Evolutionary conservation across 2,329 filamentous ascomycete species (phyloP).

Genomic region (Paramyrothecium roridum): DNA sequence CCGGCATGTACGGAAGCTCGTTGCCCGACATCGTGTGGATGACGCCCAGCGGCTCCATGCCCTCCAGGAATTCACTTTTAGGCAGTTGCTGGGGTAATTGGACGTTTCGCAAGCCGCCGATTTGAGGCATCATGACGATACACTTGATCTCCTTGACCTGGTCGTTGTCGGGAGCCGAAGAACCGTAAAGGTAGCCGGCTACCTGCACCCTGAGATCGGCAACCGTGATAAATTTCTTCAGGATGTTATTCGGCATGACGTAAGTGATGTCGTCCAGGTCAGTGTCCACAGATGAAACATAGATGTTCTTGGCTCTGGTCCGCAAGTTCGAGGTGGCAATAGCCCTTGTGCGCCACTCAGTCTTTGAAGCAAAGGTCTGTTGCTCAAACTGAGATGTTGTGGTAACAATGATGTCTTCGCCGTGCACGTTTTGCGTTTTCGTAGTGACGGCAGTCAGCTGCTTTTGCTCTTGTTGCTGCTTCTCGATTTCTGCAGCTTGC

Average conservation of each 20-base stretch:
- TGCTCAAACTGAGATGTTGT: constrained; percentile 98
- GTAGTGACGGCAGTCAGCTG: constrained; percentile 97
- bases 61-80: constrained; percentile 84
- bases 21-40: constrained; percentile 96
- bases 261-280: constrained; percentile 91
- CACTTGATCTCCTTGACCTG: constrained; percentile 96
- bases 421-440: constrained; percentile 95
- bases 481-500: constrained; percentile 97
- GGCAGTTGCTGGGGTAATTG: constrained; percentile 88
- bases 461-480: constrained; percentile 95
- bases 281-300: constrained; percentile 93
- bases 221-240: constrained; percentile 98
- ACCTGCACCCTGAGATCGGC: constrained; percentile 95
- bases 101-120: constrained; percentile 87
- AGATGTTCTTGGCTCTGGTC: constrained; percentile 95
- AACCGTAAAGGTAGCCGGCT: constrained; percentile 91
- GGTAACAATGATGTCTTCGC: constrained; percentile 96
- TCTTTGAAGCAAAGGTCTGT: constrained; percentile 97
- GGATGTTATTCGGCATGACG: constrained; percentile 97
- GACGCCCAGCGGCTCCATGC: constrained; percentile 85
- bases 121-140: constrained; percentile 96
- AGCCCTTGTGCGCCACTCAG: constrained; percentile 94
- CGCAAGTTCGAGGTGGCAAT: constrained; percentile 95
- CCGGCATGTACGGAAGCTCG: constrained; percentile 94
- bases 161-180: constrained; percentile 88